A percentile compares a stretch with the other conserved stretches of the same genome.
Conservation (phyloP, 768 basidiomycete species). For the Fibroporia radiculosa region DNA sequence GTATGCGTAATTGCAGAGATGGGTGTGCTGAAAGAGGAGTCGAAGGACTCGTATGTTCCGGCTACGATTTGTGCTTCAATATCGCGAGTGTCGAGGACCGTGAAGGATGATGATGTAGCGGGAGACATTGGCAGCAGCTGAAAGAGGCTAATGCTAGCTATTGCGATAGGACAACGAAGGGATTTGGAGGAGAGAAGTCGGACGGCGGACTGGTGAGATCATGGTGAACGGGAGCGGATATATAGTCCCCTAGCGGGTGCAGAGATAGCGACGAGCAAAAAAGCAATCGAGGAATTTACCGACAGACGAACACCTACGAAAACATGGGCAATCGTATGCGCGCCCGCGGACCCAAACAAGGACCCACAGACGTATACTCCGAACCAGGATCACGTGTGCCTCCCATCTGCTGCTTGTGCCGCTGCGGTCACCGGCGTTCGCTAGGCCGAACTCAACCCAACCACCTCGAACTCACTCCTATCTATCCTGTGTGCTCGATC, state of each 20-base stretch:
- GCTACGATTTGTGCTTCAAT: slow-evolving; percentile 3
- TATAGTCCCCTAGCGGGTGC: neutral
- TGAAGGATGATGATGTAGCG: neutral
- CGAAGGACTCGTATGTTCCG: neutral
- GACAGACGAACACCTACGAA: no score
- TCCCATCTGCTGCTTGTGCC: no score
- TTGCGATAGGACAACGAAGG: no score
- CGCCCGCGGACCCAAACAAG: neutral
- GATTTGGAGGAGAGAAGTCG: neutral
- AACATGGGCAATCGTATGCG: neutral
- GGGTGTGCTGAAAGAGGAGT: neutral
- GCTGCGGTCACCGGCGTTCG: no score
- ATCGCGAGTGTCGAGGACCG: slow-evolving; percentile 5
- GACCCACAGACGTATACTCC: neutral
- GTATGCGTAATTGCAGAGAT: neutral
- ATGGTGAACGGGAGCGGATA: neutral
- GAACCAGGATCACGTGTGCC: neutral
- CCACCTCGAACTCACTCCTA: no score
- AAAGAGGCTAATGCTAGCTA: neutral
- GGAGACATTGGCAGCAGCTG: neutral
- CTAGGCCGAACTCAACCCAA: no score
- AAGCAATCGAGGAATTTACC: neutral
- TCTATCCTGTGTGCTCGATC: no score
- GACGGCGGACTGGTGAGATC: neutral
- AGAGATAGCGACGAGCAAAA: neutral